Evolutionary conservation across 441 rosid species (phyloP).

Genomic region (Monsonia emarginata): DNA sequence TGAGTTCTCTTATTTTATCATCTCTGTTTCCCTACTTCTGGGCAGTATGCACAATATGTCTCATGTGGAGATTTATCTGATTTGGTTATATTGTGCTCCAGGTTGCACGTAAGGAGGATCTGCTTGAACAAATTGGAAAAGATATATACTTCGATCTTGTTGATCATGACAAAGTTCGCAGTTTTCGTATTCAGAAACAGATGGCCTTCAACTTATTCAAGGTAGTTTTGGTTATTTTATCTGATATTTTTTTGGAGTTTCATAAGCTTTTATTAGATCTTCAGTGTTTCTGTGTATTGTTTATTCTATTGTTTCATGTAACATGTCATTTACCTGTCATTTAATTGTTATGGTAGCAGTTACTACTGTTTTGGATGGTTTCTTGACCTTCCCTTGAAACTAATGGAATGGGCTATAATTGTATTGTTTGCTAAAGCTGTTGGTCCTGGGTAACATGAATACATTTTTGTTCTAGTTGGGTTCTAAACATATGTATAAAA

Average conservation of each 20-base stretch:
- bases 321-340: neutral
- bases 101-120: constrained; percentile 90
- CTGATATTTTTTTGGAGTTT: neutral
- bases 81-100: constrained; percentile 32
- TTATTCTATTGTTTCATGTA: neutral
- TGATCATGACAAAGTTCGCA: constrained; percentile 66
- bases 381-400: neutral
- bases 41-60: constrained; percentile 35
- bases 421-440: neutral
- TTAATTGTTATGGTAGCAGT: neutral
- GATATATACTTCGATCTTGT: constrained; percentile 69
- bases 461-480: neutral
- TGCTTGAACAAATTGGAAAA: constrained; percentile 68
- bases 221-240: constrained; percentile 26
- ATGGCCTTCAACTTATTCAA: constrained; percentile 45
- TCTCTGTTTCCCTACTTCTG: constrained; percentile 15
- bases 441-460: neutral
- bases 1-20: constrained; percentile 5
- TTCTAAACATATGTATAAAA: neutral
- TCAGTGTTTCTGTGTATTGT: neutral
- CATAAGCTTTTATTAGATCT: neutral
- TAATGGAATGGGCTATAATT: neutral
- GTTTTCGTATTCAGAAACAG: constrained; percentile 68
- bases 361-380: neutral
- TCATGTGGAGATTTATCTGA: constrained; percentile 16